Conservation (phyloP, 2,329 filamentous ascomycete species). For the Phyllosticta citrichinensis region DNA sequence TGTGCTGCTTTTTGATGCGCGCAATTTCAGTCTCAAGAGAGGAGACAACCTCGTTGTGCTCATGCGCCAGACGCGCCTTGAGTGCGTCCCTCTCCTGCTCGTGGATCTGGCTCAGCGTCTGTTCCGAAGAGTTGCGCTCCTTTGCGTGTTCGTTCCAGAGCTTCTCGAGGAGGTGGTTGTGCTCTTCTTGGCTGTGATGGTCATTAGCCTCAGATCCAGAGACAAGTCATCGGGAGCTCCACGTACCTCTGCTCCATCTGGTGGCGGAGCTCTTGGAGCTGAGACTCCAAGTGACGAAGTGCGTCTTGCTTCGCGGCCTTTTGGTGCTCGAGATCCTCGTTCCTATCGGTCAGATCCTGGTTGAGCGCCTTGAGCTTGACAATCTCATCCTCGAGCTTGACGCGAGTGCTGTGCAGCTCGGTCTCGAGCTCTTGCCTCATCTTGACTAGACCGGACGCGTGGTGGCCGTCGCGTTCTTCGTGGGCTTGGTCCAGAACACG, state of each 20-base stretch:
- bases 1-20: slow-evolving; percentile 7
- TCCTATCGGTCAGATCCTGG: slow-evolving; percentile 7
- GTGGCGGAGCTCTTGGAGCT: not conserved
- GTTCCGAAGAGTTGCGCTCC: slow-evolving; percentile 6
- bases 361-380: slow-evolving; percentile 9
- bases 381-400: slow-evolving; percentile 9
- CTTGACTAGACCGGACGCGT: slow-evolving; percentile 3
- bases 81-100: slow-evolving; percentile 6
- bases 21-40: slow-evolving; percentile 5
- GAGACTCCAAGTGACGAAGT: not conserved
- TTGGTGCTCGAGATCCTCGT: slow-evolving; percentile 7
- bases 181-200: not conserved
- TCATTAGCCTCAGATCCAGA: not conserved
- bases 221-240: not conserved
- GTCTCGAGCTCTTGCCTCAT: slow-evolving; percentile 7
- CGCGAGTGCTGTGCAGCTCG: slow-evolving; percentile 1
- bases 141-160: slow-evolving; percentile 7
- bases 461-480: slow-evolving; percentile 8
- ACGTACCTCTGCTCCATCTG: slow-evolving; percentile 4
- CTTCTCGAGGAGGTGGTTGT: slow-evolving; percentile 7
- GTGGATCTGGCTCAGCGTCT: slow-evolving; percentile 5
- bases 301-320: not conserved
- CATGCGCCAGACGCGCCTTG: not conserved
- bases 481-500: slow-evolving; percentile 6
- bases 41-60: not conserved